A percentile compares a stretch with the other conserved stretches of the same genome.
phyloP scores from a whole-genome alignment of 23 red algal species.

The Gracilaria gracilis region DNA sequence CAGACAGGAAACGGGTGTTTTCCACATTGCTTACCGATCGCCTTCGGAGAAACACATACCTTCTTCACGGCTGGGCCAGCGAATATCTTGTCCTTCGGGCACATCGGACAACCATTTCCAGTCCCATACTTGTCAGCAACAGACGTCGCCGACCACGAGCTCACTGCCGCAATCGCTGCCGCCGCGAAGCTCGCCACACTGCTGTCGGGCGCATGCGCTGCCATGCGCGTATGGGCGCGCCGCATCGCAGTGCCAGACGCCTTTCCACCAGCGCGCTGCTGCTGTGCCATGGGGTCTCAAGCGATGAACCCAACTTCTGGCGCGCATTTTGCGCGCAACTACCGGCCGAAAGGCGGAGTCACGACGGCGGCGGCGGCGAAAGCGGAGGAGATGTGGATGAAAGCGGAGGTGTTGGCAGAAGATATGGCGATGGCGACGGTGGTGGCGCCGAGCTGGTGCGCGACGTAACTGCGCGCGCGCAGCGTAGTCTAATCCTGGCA shows the following conservation, averaged over 20 bases:
- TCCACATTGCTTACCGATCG: too few species aligned
- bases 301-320: not conserved
- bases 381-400: not conserved
- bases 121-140: too few species aligned
- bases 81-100: too few species aligned
- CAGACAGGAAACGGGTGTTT: too few species aligned
- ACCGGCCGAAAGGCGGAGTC: not conserved
- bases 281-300: not conserved
- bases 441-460: not conserved
- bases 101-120: too few species aligned
- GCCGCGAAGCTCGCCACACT: not conserved
- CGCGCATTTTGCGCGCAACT: not conserved
- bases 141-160: not conserved
- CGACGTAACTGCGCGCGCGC: not conserved
- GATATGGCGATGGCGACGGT: not conserved
- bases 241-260: not conserved
- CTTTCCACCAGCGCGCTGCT: not conserved
- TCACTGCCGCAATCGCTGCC: not conserved
- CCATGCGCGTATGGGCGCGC: not conserved
- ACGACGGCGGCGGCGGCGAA: not conserved
- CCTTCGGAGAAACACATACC: too few species aligned
- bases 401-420: not conserved
- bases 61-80: too few species aligned
- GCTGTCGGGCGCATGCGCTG: not conserved
- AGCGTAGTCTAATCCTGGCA: not conserved